Base-by-base conservation (phyloP, 2,329 filamentous ascomycete genomes). In the Colletotrichum caudatum region DNA sequence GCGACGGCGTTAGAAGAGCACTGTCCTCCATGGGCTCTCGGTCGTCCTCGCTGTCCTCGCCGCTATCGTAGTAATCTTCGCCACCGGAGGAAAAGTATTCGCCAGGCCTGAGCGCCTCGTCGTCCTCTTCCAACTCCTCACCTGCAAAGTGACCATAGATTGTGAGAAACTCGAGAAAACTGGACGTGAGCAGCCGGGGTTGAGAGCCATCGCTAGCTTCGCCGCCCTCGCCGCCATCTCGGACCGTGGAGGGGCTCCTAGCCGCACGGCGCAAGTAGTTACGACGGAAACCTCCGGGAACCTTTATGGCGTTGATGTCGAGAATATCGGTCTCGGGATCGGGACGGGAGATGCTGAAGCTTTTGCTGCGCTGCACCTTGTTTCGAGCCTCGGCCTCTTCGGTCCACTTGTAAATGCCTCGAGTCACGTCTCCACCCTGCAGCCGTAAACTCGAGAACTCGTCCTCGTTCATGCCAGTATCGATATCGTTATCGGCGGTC, bases 61-160 rank as follows among this genome's bases (percentile, higher is more conserved):
- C 75, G 63, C 83, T 81, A 35, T 82, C 83, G 53, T 86, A 87
- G 5, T 64, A 44, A 48, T 90, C 87, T 71, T 91, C 91, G 29
- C 90, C 86, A 75, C 93, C 93, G 0, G 94, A 95, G 9, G 91
- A 92, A 79, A 98, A 98, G 81, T 97, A 98, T 78, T 98, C 95
- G 79, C 97, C 93, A 1, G 94, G 94, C 6, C 88, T 90, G 18
- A 97, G 85, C 1, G 91, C 93, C 80, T 98, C 95, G 76, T 98
- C 96, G 76, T 98, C 96, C 81, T 99, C 96, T 80, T 98, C 95
- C 16, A 99, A 88, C 79, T 97, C 93, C 81, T 99, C 96, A 82
- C 96, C 96, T 2, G 96, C 96, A 80, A 99, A 99, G 82, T 99
- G 96, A 5, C 96, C 96, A 77, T 98, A 99, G 39, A 99, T 88